A percentile compares a stretch with the other conserved stretches of the same genome.
These are phyloP conservation scores for Mollisiaceae sp. DNA, from an alignment of 2,329 filamentous ascomycete genomes.

Conservation along the genomic window DNA sequence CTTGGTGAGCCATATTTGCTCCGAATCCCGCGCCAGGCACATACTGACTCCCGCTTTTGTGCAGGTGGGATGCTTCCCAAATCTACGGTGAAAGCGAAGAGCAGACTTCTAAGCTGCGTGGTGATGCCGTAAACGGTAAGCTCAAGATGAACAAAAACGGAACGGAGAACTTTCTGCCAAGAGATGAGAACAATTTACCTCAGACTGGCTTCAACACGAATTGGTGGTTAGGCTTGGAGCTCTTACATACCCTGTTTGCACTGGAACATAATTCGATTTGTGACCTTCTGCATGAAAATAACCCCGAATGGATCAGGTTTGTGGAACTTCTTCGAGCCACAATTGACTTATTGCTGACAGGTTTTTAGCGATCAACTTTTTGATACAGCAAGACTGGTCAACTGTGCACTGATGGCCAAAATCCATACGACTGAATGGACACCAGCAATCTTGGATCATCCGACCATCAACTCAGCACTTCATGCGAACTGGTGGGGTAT, in stretches of 20 bases:
- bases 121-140: slow-evolving; percentile 16
- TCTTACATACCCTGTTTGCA: slow-evolving; percentile 28
- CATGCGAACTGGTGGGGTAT: slow-evolving; percentile 29
- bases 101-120: slow-evolving; percentile 18
- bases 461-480: slow-evolving; percentile 19
- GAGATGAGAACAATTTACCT: slow-evolving; percentile 19
- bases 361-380: slow-evolving; percentile 13
- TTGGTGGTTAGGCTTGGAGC: slow-evolving; percentile 28
- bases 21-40: background rate
- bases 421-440: slow-evolving; percentile 30
- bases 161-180: slow-evolving; percentile 19
- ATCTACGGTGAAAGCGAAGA: slow-evolving; percentile 24
- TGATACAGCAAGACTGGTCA: slow-evolving; percentile 24
- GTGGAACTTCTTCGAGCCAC: background rate
- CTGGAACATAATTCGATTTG: slow-evolving; percentile 28
- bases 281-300: slow-evolving; percentile 21
- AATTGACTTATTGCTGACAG: background rate
- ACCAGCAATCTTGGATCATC: slow-evolving; percentile 27
- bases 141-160: slow-evolving; percentile 24
- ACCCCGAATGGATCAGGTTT: slow-evolving; percentile 24
- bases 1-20: background rate
- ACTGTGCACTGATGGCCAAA: slow-evolving; percentile 28
- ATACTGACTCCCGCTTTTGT: background rate
- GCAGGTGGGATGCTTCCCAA: slow-evolving; percentile 27
- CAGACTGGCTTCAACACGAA: slow-evolving; percentile 29